These are phyloP conservation scores for Leccinum pellstonianum DNA, from an alignment of 768 basidiomycete genomes.

Conservation along the genomic window DNA sequence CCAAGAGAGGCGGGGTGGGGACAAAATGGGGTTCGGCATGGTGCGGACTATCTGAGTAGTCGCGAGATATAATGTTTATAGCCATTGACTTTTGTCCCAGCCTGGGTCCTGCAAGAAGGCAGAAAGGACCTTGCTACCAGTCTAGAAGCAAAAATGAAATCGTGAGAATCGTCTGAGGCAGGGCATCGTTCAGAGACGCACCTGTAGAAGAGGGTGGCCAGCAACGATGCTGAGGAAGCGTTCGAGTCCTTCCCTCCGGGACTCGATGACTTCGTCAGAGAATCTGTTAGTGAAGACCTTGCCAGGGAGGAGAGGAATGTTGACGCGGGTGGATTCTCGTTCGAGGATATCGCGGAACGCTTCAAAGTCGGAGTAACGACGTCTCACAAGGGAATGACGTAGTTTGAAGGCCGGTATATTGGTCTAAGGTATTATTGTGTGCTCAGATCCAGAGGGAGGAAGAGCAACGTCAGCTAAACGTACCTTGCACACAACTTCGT, in stretches of 20 bases:
- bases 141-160: constrained; percentile 43
- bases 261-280: constrained; percentile 96
- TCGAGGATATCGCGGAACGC: constrained; percentile 98
- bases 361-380: constrained; percentile 91
- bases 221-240: constrained; percentile 95
- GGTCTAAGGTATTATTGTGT: constrained; percentile 52
- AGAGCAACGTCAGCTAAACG: constrained; percentile 3
- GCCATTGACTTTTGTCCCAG: constrained; percentile 84
- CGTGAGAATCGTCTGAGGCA: constrained; percentile 5
- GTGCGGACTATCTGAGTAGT: background rate
- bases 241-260: constrained; percentile 88
- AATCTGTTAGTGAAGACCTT: constrained; percentile 99
- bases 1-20: background rate
- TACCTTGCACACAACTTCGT: constrained; percentile 97
- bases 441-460: constrained; percentile 6
- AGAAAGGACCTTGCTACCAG: constrained; percentile 94
- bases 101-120: constrained; percentile 93
- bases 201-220: constrained; percentile 95
- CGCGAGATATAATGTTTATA: constrained; percentile 37
- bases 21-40: constrained; percentile 1
- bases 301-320: constrained; percentile 95
- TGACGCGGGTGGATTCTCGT: constrained; percentile 94
- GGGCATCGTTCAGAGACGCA: constrained; percentile 33
- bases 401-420: constrained; percentile 99
- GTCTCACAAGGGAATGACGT: constrained; percentile 83